Conservation (phyloP, 176 grass and related monocot genomes). For the Rhipidocladum racemiflorum region DNA sequence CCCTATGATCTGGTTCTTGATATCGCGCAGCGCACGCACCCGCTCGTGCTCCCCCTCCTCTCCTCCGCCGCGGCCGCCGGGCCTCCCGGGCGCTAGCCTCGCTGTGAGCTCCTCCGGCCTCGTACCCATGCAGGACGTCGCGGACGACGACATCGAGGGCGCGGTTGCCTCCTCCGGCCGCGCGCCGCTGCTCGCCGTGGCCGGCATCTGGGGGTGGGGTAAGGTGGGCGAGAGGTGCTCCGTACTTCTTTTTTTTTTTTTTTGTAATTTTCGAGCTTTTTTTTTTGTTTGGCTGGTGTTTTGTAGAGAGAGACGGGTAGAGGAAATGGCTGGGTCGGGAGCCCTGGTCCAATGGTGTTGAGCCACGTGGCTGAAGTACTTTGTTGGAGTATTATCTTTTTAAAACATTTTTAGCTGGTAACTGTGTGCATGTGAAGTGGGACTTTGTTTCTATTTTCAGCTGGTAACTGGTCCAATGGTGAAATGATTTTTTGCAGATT, state of each 20-base stretch:
- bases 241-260: conserved; percentile 15
- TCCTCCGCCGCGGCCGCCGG: not conserved
- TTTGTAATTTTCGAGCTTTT: not conserved
- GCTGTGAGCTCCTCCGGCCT: conserved; percentile 62
- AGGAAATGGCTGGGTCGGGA: conserved; percentile 14
- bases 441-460: not conserved
- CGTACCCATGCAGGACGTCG: conserved; percentile 40
- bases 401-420: not conserved
- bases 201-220: conserved; percentile 46
- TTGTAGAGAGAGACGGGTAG: conserved; percentile 13
- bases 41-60: conserved; percentile 46
- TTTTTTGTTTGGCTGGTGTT: conserved; percentile 33
- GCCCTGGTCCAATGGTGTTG: not conserved
- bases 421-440: conserved; percentile 16
- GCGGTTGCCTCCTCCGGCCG: conserved; percentile 36
- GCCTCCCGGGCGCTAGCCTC: conserved; percentile 39
- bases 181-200: conserved; percentile 60
- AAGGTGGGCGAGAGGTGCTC: conserved; percentile 29
- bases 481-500: conserved; percentile 25
- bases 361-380: conserved; percentile 12
- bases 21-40: conserved; percentile 71
- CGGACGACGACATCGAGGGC: not conserved
- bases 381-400: not conserved
- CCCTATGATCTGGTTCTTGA: conserved; percentile 99
- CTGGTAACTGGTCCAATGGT: conserved; percentile 11